Conservation (phyloP, 2,329 filamentous ascomycete species). For the Pezicula neosporulosa region DNA sequence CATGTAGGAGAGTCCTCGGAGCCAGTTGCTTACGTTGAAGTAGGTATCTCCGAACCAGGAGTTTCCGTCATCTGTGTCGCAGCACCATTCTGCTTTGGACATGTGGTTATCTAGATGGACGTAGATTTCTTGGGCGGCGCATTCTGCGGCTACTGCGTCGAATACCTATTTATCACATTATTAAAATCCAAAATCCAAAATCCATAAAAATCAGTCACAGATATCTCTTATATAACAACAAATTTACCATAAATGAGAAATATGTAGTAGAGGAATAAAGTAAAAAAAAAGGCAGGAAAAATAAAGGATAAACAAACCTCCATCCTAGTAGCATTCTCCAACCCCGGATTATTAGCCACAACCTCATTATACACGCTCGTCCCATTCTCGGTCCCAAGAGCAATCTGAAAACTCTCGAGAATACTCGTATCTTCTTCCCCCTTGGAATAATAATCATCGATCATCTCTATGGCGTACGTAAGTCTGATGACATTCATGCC, state of each 20-base stretch:
- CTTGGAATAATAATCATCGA: conserved; percentile 53
- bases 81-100: conserved; percentile 56
- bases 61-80: conserved; percentile 50
- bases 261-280: background rate
- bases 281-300: background rate
- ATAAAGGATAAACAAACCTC: conserved; percentile 23
- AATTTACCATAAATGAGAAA: background rate
- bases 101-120: conserved; percentile 61
- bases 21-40: conserved; percentile 57
- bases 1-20: conserved; percentile 57
- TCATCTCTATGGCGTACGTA: conserved; percentile 61
- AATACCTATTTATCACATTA: conserved; percentile 39
- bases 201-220: background rate
- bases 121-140: conserved; percentile 50
- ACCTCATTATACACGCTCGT: conserved; percentile 47
- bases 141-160: conserved; percentile 59
- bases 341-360: conserved; percentile 52
- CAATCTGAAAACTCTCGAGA: conserved; percentile 39
- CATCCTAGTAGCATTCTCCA: conserved; percentile 51
- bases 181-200: too few species aligned
- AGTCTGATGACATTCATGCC: conserved; percentile 62
- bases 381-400: conserved; percentile 50
- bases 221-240: background rate
- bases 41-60: conserved; percentile 59
- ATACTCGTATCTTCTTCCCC: conserved; percentile 43